Evolutionary conservation across 1,139 yeast species (phyloP), one percentile per base, ranked within the genome.

Genomic region (Magnusiomyces paraingens): DNA sequence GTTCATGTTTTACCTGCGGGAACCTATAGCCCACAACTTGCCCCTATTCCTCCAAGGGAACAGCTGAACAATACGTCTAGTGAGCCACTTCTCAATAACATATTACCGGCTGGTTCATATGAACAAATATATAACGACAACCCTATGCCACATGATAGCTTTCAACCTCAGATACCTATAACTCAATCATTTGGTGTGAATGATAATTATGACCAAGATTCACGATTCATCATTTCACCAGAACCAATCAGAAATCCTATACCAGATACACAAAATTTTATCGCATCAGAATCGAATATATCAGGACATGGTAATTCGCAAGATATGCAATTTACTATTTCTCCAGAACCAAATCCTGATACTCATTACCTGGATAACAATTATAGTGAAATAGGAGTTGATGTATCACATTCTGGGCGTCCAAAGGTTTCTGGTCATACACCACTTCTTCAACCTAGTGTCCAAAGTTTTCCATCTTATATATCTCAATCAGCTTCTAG

Each of bases 101-200:
- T 51, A 3, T 47, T 51, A 12, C 51, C 50, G 14, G n/a, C 47
- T 2, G 32, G 29, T 20, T 26, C 47, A 18, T 29, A 58, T 47
- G 60, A 58, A 51, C 70, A 63, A 49, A 71, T 71, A 18, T 64
- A 73, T 15, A 68, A 62, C 40, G 68, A 63, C 1, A 65, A 64
- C 1, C 65, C 65, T 1, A 60, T 67, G 35, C 68, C 69, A 15
- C 26, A 59, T 58, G 56, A 58, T 59, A 41, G 58, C 63, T 47
- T 57, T 55, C 5, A 57, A 53, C 11, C 47, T 49, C n/a, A 54
- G 45, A 32, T 52, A 50, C 17, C 50, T 47, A 18, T 63, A 2
- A 53, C 53, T 15, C 47, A 55, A 17, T 48, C 54, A 17, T 43
- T 45, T 20, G 46, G 40, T 26, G 54, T 43, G 17, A 45, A 42